Evolutionary conservation across 179 eudicot genomes (phyloP).

Genomic region (Carnegiea gigantea): DNA sequence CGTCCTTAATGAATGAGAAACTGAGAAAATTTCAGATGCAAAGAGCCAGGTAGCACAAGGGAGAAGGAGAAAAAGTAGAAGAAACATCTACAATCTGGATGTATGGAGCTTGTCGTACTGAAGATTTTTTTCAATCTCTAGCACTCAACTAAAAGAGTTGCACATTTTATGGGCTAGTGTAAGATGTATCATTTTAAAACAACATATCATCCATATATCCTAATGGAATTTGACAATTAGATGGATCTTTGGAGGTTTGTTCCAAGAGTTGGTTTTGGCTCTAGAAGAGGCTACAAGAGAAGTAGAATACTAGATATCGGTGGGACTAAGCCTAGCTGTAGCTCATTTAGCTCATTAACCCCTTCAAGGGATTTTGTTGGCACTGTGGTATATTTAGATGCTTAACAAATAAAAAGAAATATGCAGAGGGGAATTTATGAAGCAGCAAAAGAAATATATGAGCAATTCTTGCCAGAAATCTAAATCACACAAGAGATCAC

Average conservation of each 20-base stretch:
- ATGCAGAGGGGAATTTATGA: constrained; percentile 76
- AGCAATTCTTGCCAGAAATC: constrained; percentile 79
- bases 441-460: constrained; percentile 87
- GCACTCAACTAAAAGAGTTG: background rate
- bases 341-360: no score
- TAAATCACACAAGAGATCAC: constrained; percentile 44
- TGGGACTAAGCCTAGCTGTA: no score
- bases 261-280: no score
- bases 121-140: background rate
- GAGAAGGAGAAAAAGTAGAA: background rate
- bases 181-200: background rate
- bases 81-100: background rate
- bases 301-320: no score
- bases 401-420: no score
- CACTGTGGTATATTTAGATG: no score
- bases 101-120: background rate
- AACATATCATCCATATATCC: background rate
- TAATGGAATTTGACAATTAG: background rate
- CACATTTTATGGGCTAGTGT: background rate
- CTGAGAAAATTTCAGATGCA: background rate
- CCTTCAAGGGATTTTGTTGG: no score
- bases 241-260: no score
- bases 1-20: background rate
- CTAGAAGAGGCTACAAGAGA: no score
- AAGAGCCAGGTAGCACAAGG: background rate